Evolutionary conservation across 768 basidiomycete species (phyloP).

Genomic region (Gloeopeniophorella convolvens): DNA sequence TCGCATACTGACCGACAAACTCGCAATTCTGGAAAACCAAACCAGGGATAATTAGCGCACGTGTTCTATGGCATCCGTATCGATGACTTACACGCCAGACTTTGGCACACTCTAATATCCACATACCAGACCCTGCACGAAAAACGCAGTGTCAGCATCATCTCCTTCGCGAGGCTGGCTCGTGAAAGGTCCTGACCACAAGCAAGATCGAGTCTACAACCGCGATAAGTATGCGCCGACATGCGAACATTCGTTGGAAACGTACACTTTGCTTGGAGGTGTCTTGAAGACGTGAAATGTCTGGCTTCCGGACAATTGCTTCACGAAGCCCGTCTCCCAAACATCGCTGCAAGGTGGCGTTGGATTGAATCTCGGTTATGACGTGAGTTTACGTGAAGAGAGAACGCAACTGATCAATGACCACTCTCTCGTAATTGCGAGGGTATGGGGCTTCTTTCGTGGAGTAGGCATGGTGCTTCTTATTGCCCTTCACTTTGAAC

Average conservation of each 20-base stretch:
- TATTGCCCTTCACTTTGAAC: slow-evolving; percentile 44
- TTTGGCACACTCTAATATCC: slow-evolving; percentile 61
- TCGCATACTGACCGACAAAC: slow-evolving; percentile 49
- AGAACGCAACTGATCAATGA: slow-evolving; percentile 59
- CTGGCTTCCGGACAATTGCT: slow-evolving; percentile 48
- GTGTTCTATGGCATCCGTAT: neutral
- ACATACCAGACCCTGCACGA: slow-evolving; percentile 57
- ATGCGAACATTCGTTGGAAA: slow-evolving; percentile 14
- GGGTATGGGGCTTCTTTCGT: slow-evolving; percentile 59
- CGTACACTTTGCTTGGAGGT: slow-evolving; percentile 58
- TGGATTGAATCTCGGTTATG: slow-evolving; percentile 7
- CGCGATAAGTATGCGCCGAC: slow-evolving; percentile 3
- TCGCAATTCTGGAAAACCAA: slow-evolving; percentile 38
- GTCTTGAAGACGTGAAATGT: slow-evolving; percentile 61
- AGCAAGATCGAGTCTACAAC: slow-evolving; percentile 57
- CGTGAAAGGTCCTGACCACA: slow-evolving; percentile 43
- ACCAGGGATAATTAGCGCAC: neutral
- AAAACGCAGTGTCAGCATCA: neutral
- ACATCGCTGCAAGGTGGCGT: slow-evolving; percentile 44
- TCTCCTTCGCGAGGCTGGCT: slow-evolving; percentile 11
- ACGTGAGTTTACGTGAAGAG: neutral
- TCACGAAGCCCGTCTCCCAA: slow-evolving; percentile 55
- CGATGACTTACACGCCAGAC: slow-evolving; percentile 47
- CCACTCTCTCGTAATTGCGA: slow-evolving; percentile 53
- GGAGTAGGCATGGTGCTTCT: slow-evolving; percentile 51